phyloP scores from a whole-genome alignment of 2,329 filamentous ascomycete species.

The Dothiorella sarmentorum region DNA sequence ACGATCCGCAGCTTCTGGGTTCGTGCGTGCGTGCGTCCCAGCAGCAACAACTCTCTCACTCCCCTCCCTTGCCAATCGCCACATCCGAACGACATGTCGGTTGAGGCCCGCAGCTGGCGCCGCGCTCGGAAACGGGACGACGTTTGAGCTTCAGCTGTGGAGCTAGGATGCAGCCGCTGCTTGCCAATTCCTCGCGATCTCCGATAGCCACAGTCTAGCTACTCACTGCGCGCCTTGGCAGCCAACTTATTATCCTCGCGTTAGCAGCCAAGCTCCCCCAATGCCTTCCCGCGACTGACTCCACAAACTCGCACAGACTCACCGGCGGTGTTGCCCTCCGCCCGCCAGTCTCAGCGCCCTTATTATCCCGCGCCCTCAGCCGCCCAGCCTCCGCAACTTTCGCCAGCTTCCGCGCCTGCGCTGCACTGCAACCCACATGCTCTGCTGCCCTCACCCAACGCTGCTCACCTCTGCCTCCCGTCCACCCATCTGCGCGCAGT shows the following conservation, averaged over 20 bases:
- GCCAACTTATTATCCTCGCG: not conserved
- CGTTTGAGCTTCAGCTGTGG: no score
- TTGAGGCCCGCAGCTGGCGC: no score
- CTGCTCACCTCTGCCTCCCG: not conserved
- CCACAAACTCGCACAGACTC: not conserved
- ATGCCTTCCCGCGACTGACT: not conserved
- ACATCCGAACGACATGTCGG: not conserved
- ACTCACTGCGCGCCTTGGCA: slow-evolving; percentile 1
- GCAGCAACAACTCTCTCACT: not conserved
- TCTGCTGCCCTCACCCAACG: not conserved
- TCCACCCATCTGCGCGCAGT: not conserved
- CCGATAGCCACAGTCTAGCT: not conserved
- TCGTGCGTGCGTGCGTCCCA: not conserved
- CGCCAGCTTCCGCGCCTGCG: not conserved
- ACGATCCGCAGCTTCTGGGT: slow-evolving; percentile 8
- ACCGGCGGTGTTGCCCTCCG: not conserved
- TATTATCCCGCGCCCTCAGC: slow-evolving; percentile 11
- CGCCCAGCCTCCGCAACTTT: not conserved
- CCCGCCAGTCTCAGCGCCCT: not conserved
- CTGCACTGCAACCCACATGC: not conserved
- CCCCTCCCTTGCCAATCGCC: not conserved
- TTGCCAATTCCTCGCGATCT: slow-evolving; percentile 14
- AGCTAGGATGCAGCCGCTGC: slow-evolving; percentile 3
- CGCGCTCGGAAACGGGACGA: not conserved
- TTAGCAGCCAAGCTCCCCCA: not conserved